Evolutionary conservation across 306 rosid species (phyloP).

Genomic region (Trifolium pratense): DNA sequence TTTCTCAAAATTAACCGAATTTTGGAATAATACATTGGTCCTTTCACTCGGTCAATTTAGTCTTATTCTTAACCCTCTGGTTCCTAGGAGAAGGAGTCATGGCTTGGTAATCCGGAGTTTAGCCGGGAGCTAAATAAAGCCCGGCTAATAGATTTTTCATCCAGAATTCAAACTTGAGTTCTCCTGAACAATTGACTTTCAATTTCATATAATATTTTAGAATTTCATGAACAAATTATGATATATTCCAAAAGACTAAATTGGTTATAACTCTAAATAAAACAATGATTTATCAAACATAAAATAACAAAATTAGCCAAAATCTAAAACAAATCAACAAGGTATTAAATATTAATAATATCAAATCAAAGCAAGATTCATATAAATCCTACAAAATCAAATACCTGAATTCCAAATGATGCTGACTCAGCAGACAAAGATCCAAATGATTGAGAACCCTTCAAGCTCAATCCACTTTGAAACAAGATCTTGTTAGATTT

Average conservation of each 20-base stretch:
- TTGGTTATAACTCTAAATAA: neutral
- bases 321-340: constrained; percentile 40
- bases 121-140: too few relatives aligned
- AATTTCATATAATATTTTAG: neutral
- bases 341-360: constrained; percentile 1
- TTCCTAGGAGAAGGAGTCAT: too few relatives aligned
- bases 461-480: constrained; percentile 44
- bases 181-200: neutral
- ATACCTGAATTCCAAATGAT: constrained; percentile 42
- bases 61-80: too few relatives aligned
- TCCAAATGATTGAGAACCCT: constrained; percentile 47
- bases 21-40: neutral
- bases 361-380: constrained; percentile 28
- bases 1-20: neutral
- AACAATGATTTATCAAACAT: constrained; percentile 10
- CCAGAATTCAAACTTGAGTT: too few relatives aligned
- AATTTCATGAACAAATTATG: neutral
- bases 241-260: neutral
- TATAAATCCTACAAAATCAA: constrained; percentile 14
- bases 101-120: too few relatives aligned
- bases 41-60: neutral
- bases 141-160: too few relatives aligned
- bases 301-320: constrained; percentile 6
- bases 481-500: constrained; percentile 41
- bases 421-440: constrained; percentile 49